phyloP scores from a whole-genome alignment of 106 monocot species.

The Hemerocallis citrina region DNA sequence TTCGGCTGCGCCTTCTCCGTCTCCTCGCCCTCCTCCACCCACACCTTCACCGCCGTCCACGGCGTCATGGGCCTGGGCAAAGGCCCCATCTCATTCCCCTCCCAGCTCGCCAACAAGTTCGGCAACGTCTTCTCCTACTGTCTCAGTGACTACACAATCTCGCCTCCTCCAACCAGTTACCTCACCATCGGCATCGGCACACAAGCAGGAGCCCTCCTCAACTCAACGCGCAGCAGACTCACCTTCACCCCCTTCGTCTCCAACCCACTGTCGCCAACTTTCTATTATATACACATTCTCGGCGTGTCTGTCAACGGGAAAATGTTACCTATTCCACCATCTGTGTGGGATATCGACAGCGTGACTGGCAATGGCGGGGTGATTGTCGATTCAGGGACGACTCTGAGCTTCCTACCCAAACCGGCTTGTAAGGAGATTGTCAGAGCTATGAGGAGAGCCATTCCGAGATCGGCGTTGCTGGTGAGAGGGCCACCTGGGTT shows the following conservation, averaged over 20 bases:
- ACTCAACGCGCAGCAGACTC: background rate
- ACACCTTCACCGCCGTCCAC: slow-evolving; percentile 3
- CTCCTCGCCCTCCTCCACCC: slow-evolving; percentile 15
- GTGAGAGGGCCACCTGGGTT: slow-evolving; percentile 11
- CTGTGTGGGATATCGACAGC: slow-evolving; percentile 25
- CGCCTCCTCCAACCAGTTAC: slow-evolving; percentile 40
- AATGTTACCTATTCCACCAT: slow-evolving; percentile 11
- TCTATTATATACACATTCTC: slow-evolving; percentile 32
- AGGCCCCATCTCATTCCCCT: slow-evolving; percentile 46
- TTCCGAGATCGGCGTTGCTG: slow-evolving; percentile 1
- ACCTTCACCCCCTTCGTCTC: slow-evolving; percentile 27
- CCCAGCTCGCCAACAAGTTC: slow-evolving; percentile 13
- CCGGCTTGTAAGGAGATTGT: slow-evolving; percentile 28
- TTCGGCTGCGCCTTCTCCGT: slow-evolving; percentile 37
- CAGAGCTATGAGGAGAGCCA: slow-evolving; percentile 10
- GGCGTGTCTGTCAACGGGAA: slow-evolving; percentile 17
- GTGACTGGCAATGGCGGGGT: slow-evolving; percentile 32
- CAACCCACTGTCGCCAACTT: slow-evolving; percentile 37
- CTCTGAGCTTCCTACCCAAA: slow-evolving; percentile 31
- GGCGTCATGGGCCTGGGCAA: slow-evolving; percentile 41
- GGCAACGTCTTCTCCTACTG: slow-evolving; percentile 46
- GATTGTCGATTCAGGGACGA: slow-evolving; percentile 45
- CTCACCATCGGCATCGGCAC: slow-evolving; percentile 27
- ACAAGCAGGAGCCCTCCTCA: background rate
- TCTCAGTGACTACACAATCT: slow-evolving; percentile 38